These are phyloP conservation scores for Biscutella laevigata DNA, from an alignment of 441 rosid species.

Conservation along the genomic window DNA sequence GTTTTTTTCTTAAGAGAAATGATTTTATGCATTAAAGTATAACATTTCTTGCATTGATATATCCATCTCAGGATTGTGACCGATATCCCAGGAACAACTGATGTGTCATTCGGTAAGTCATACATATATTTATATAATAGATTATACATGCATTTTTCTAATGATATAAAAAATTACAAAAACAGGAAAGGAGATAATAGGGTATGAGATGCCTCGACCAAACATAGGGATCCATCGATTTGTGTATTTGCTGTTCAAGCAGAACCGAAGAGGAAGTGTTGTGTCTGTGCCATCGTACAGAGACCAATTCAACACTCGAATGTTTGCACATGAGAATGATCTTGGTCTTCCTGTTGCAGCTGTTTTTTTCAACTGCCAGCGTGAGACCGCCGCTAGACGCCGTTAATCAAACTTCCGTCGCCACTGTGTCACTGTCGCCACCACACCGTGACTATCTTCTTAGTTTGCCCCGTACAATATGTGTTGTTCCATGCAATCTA, in stretches of 20 bases:
- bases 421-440: too few species aligned
- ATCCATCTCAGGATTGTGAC: constrained; percentile 61
- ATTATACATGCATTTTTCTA: too few species aligned
- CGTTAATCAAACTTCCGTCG: constrained; percentile 31
- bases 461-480: too few species aligned
- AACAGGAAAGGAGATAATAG: constrained; percentile 64
- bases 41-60: constrained; percentile 11
- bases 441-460: too few species aligned
- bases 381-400: constrained; percentile 90
- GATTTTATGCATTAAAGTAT: background rate
- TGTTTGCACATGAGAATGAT: constrained; percentile 63
- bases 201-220: constrained; percentile 81
- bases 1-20: background rate
- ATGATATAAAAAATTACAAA: too few species aligned
- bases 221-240: constrained; percentile 91
- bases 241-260: constrained; percentile 71
- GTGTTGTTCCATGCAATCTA: constrained; percentile 13
- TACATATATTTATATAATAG: too few species aligned
- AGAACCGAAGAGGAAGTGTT: constrained; percentile 52
- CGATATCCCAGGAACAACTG: constrained; percentile 92
- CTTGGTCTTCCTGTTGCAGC: constrained; percentile 85
- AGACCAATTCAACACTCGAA: constrained; percentile 57
- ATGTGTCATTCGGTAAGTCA: constrained; percentile 70
- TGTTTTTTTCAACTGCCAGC: constrained; percentile 77
- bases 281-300: constrained; percentile 39